A percentile compares a stretch with the other conserved stretches of the same genome.
These are phyloP conservation scores for Cunninghamia lanceolata DNA, from an alignment of 75 land plant genomes.

Conservation along the genomic window DNA sequence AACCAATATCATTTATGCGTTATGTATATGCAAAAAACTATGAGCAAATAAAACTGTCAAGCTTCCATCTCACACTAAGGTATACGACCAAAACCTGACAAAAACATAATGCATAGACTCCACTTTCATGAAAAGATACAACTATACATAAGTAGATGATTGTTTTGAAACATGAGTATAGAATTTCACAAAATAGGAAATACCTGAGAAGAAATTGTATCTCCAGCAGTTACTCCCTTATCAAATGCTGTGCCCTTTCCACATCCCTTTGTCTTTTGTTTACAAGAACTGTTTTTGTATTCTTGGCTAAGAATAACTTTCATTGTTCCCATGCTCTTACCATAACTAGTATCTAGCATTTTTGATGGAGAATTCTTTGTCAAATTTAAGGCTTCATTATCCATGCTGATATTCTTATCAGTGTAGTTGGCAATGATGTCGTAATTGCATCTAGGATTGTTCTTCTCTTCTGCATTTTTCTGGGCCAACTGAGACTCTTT, in stretches of 20 bases:
- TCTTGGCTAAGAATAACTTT: neutral
- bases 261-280: neutral
- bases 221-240: neutral
- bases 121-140: neutral
- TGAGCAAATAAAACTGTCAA: neutral
- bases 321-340: neutral
- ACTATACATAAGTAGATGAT: neutral
- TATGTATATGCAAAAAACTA: neutral
- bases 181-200: neutral
- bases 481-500: neutral
- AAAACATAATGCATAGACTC: neutral
- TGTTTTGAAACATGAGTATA: neutral
- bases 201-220: constrained; percentile 7
- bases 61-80: neutral
- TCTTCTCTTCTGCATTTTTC: neutral
- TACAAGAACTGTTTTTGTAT: neutral
- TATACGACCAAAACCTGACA: neutral
- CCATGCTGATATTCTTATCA: neutral
- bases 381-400: neutral
- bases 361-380: neutral
- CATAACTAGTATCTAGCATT: neutral
- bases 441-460: neutral
- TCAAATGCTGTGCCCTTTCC: neutral
- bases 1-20: neutral
- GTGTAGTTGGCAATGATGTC: neutral